Evolutionary conservation across 352 stramenopile genomes (phyloP), one percentile per base, ranked within the genome.

Genomic region (Phytophthora palmivora): DNA sequence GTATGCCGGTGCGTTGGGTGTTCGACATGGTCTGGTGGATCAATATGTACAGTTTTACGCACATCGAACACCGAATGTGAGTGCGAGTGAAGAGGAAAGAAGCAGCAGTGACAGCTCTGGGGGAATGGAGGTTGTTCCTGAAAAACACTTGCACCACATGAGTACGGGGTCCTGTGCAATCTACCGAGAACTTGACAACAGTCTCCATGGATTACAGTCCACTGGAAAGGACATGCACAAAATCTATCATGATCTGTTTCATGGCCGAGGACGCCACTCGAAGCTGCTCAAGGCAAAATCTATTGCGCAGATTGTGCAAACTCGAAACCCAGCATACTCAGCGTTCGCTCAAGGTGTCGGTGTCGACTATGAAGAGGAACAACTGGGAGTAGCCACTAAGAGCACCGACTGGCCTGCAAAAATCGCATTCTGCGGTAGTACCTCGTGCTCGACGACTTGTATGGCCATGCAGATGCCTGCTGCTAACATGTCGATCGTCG

Each of bases 241-340:
- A 33, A 67, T 84, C 45, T 90, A 86, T 57, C 63, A 70, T n/a
- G 81, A 90, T 41, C 64, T 90, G 3, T 88, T 90, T 21, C 61
- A 80, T 26, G 53, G 68, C 6, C 69, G 59, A 14, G 81, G 78
- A 0, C 43, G 33, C 9, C 30, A 72, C 1, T 90, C 78, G 2
- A 85, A 79, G 33, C 59, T 90, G 9, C 65, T 90, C 12, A 68
- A 57, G 8, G 36, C 46, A 2, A 58, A 41, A 10, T 88, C 81
- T 28, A 76, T 90, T 30, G 64, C 53, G 6, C 55, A 76, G 39
- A 70, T 90, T 19, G 28, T 88, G 11, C 49, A 69, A n/a, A 78
- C 63, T 38, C 64, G 70, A 8, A 88, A 88, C 42, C 69, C 74
- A 0, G 46, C 62, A 8, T 72, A 65, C 8, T 58, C 50, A 2